These are phyloP conservation scores for Puccinia coronata DNA, from an alignment of 1,284 basidiomycete genomes.

Conservation along the genomic window DNA sequence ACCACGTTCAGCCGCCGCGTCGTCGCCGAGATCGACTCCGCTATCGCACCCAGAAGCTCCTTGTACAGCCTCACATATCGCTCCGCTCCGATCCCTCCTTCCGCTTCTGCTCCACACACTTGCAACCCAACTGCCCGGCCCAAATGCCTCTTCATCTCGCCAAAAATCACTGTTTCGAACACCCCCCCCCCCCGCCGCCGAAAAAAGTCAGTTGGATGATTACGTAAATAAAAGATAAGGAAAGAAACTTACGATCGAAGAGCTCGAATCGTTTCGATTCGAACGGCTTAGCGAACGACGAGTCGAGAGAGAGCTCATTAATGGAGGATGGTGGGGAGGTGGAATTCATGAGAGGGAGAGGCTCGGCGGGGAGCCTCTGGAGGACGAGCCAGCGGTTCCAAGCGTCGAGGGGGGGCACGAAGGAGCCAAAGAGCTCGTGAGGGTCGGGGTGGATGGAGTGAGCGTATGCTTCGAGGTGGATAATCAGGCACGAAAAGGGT, in stretches of 20 bases:
- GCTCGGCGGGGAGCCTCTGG: not conserved
- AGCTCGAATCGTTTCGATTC: conserved; percentile 8
- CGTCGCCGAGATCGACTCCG: conserved; percentile 4
- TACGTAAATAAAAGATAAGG: not conserved
- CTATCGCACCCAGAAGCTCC: not conserved
- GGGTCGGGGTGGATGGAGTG: not conserved
- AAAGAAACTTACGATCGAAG: conserved; percentile 10
- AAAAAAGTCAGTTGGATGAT: not conserved
- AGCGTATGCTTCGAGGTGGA: not conserved
- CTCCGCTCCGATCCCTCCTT: not conserved
- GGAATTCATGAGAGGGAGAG: not conserved
- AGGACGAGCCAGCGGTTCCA: not conserved
- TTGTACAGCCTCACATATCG: conserved; percentile 5
- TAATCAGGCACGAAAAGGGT: not conserved
- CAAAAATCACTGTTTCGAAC: conserved; percentile 15
- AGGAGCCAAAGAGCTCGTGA: not conserved
- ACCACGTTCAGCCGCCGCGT: not conserved
- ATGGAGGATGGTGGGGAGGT: not conserved
- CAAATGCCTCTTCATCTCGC: conserved; percentile 18
- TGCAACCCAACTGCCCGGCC: not conserved
- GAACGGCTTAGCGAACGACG: not conserved
- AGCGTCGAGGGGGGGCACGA: not conserved
- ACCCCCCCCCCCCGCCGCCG: not conserved
- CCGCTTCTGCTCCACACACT: not conserved
- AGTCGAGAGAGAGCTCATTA: too few relatives aligned